Conservation (phyloP, 2,329 filamentous ascomycete genomes). For the Parastagonospora nodorum region DNA sequence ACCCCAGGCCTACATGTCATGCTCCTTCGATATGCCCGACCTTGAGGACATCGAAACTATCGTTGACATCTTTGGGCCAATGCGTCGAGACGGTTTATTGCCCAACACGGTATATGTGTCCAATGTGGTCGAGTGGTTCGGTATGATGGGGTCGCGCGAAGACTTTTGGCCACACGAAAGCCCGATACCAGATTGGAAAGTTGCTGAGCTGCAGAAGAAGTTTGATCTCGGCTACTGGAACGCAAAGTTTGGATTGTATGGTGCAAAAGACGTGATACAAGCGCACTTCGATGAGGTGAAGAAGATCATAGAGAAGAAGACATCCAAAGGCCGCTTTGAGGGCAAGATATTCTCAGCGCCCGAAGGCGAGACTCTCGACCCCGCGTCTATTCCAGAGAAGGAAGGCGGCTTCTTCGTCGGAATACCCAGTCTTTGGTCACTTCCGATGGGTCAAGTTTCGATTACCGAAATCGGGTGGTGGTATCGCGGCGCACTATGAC, state of each 20-base stretch:
- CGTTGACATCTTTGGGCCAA: constrained; percentile 51
- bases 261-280: constrained; percentile 49
- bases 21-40: constrained; percentile 53
- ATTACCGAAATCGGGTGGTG: constrained; percentile 32
- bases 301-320: constrained; percentile 44
- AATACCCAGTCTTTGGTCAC: constrained; percentile 35
- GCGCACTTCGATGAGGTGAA: constrained; percentile 51
- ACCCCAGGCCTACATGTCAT: constrained; percentile 54
- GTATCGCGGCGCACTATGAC: constrained; percentile 40
- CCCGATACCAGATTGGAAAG: constrained; percentile 53
- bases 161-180: constrained; percentile 53
- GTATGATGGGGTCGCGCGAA: constrained; percentile 50
- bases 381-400: constrained; percentile 35
- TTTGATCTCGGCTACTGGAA: constrained; percentile 53
- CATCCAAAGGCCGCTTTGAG: constrained; percentile 47
- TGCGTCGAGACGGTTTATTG: constrained; percentile 52
- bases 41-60: constrained; percentile 54
- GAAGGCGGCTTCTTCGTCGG: constrained; percentile 41
- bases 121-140: constrained; percentile 54
- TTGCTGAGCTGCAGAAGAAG: constrained; percentile 51
- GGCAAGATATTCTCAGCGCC: constrained; percentile 47
- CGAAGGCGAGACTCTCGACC: constrained; percentile 48
- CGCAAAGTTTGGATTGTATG: constrained; percentile 54
- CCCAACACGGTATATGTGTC: constrained; percentile 53
- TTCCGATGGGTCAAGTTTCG: constrained; percentile 42